These are phyloP conservation scores for Borovskyia barvae DNA, from an alignment of 208 protist genomes.

Conservation along the genomic window DNA sequence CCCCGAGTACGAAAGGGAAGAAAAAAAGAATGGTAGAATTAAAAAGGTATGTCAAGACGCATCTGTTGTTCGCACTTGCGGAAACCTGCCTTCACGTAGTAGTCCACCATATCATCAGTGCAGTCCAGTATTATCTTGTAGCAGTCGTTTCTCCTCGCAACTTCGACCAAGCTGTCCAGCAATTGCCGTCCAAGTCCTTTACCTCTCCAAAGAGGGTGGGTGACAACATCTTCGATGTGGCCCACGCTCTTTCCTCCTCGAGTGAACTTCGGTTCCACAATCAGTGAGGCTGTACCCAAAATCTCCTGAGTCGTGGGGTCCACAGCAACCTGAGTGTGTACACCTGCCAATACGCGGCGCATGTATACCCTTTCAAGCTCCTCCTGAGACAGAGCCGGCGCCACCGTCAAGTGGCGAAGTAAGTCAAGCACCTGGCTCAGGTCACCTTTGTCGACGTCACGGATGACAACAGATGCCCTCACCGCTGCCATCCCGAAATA, in stretches of 20 bases:
- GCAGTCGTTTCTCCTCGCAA: constrained; percentile 49
- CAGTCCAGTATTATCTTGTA: constrained; percentile 89
- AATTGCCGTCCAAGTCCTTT: constrained; percentile 57
- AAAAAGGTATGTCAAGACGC: constrained; percentile 44
- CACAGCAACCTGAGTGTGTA: constrained; percentile 55
- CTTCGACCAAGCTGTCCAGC: constrained; percentile 36
- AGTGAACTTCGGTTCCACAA: constrained; percentile 83
- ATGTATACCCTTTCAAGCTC: constrained; percentile 21
- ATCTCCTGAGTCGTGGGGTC: constrained; percentile 30
- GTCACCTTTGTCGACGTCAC: constrained; percentile 22
- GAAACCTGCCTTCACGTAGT: constrained; percentile 79
- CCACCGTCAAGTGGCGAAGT: constrained; percentile 25
- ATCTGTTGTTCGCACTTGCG: constrained; percentile 59
- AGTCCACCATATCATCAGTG: constrained; percentile 39
- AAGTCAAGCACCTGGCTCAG: constrained; percentile 20
- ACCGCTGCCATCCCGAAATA: not conserved
- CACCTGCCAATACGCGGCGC: constrained; percentile 20
- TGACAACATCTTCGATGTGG: constrained; percentile 88
- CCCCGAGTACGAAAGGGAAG: not conserved
- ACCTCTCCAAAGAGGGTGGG: constrained; percentile 48
- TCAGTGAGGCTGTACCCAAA: constrained; percentile 67
- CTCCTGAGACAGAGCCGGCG: constrained; percentile 15
- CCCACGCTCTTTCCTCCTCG: constrained; percentile 65
- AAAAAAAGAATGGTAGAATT: not conserved
- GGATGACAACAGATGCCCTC: constrained; percentile 18